phyloP scores from a whole-genome alignment of 2,329 filamentous ascomycete genomes.

The Verticillium dahliae region DNA sequence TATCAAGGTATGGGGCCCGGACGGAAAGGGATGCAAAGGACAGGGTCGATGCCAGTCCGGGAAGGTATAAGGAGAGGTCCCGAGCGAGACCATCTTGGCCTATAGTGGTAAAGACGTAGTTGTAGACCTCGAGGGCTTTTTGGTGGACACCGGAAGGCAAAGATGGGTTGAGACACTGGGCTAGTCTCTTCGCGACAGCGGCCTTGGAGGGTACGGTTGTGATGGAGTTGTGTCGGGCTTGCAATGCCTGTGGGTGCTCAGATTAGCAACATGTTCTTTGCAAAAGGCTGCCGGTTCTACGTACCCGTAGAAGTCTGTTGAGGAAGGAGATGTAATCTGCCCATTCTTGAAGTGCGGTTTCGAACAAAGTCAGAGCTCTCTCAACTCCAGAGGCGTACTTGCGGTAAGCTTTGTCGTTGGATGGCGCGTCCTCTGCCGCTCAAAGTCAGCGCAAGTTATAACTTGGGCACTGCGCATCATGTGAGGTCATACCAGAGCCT shows the following conservation, averaged over 20 bases:
- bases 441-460: not conserved
- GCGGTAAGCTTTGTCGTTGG: constrained; percentile 66
- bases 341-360: constrained; percentile 94
- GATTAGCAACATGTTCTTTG: constrained; percentile 16
- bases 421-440: constrained; percentile 42
- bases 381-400: constrained; percentile 88
- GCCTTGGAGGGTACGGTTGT: constrained; percentile 74
- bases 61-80: constrained; percentile 82
- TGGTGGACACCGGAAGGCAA: constrained; percentile 96
- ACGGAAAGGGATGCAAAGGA: constrained; percentile 94
- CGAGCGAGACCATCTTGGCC: constrained; percentile 71
- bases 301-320: constrained; percentile 80
- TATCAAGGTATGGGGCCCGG: constrained; percentile 73
- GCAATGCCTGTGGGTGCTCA: constrained; percentile 60
- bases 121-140: constrained; percentile 92
- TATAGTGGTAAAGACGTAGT: constrained; percentile 80
- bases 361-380: constrained; percentile 80
- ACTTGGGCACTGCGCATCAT: not conserved
- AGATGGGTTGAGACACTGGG: constrained; percentile 90
- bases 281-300: constrained; percentile 2
- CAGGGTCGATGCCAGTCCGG: constrained; percentile 80
- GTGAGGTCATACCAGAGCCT: constrained; percentile 59
- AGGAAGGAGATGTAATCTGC: constrained; percentile 98
- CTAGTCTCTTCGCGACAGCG: constrained; percentile 79
- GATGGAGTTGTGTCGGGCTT: constrained; percentile 70